Evolutionary conservation across 495 filamentous ascomycete species (phyloP), one percentile per base, ranked within the genome.

Genomic region (Annulohypoxylon stygium): DNA sequence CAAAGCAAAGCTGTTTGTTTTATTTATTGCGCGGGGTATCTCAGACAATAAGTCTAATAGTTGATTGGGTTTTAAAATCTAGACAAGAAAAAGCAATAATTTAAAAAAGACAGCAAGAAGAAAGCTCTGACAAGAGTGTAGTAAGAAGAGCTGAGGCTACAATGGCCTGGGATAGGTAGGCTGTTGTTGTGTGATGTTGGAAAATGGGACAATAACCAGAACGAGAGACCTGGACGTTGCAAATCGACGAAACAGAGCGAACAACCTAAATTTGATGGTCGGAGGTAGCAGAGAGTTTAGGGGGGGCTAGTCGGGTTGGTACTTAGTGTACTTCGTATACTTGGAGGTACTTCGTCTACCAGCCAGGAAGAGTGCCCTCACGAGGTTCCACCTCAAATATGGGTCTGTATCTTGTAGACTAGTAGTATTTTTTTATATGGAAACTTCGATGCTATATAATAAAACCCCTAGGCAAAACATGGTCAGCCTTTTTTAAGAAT

Each of bases 231-330:
- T 70, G 63, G 67, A 68, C 47, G 64, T 65, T 70, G 72, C 63
- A 67, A 53, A 57, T 70, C 34, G 59, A 67, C 72, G 67, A 71
- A 71, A 75, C 72, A 71, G 55, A 75, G 67, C 64, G 67, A 71
- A 23, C 63, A 71, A 75, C 67, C 72, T 70, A 70, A 75, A 75
- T 64, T 75, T 47, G 53, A 70, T 70, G 72, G 72, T 54, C 66
- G 67, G 72, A 71, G 68, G 57, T 60, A 41, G 37, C 34, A 61
- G 45, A 58, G 43, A 69, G 64, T 61, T 69, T 69, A 69, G 66
- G 65, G 71, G 71, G 48, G 62, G 67, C 59, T 73, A 61, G 70
- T 16, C 14, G 53, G 37, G 66, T 45, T 45, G 47, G 54, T 69
- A 57, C 50, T 67, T 61, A 47, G 39, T 18, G 34, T 39, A 64